Base-by-base conservation (phyloP, 345 rosid species). In the Citrus hindsii region DNA sequence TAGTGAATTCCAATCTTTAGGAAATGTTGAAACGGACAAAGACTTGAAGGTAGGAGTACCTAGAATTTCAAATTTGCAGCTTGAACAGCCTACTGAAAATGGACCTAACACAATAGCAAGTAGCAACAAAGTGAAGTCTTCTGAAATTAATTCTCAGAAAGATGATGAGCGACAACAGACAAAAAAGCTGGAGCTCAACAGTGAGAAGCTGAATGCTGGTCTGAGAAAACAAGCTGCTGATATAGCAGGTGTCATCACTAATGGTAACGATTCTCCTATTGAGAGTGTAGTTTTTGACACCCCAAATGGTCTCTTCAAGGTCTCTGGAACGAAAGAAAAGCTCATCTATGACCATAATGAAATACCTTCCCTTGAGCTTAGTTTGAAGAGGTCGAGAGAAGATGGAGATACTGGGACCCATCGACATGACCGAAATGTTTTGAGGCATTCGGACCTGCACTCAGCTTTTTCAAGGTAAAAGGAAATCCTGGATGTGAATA, bases 391-490 rank as follows among this genome's bases (percentile, higher is more conserved):
- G 77, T 62, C 25, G 42, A 79, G 84, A 85, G 85, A 85, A 72
- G 66, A 53, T 37, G 82, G 75, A 80, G 82, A 80, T 51, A 67
- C 37, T 13, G 73, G 83, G 64, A 77, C 77, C 37, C 58, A 40
- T 73, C 68, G 77, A 40, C 77, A 73, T 79, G 84, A 82, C 60
- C 83, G 79, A 35, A 85, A 86, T 64, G 76, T 85, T 53, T 72
- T 87, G 59, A 83, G 85, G 67, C 89, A 72, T 78, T 88, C 92
- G 40, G 86, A 82, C 74, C 79, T 13, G 76, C 67, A 80, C 74
- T 89, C 91, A 25, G 89, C 92, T 76, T 88, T 89, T 77, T 85
- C 90, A 46, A 89, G 88, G 89, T 86, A 78, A n/a, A 66, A 67
- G 64, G 28, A 59, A 75, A 65, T 63, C 25, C 37, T 56, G 64